Base-by-base conservation (phyloP, 192 early-diverging fungal species). In the Haplosporangium gracile region DNA sequence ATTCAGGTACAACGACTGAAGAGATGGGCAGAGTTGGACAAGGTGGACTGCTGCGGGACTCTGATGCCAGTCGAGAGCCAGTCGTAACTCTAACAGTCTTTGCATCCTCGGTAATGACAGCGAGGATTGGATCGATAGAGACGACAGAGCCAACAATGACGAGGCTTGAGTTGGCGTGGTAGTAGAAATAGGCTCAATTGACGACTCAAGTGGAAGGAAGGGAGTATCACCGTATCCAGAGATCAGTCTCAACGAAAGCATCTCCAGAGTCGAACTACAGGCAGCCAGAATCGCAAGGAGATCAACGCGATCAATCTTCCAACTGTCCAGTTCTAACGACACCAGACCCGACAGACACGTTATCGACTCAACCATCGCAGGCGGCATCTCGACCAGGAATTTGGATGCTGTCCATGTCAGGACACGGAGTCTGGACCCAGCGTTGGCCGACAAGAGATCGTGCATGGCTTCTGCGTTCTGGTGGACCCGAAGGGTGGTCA, bases 1-100 rank as follows among this genome's bases (percentile, higher is more conserved):
- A 24, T 45, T 79, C 18, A 79, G 49, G 39, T 73, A 24, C 22
- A 79, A 29, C 24, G 53, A 43, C 32, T 63, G 15, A 1, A 79
- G 42, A 1, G 57, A 55, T 36, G 78, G 78, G 38, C 78, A 79
- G 45, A 72, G 39, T 7, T 39, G 18, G 0, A 70, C 55, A 11
- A 79, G 11, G 24, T 65, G 45, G 2, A 79, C 49, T 9, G 55
- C 70, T 0, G 49, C 51, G 39, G n/a, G 49, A 32, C 70, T 73
- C 15, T 79, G 78, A 18, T 20, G 49, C 78, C 78, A 79, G 42
- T 79, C 78, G 36, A 79, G 71, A 3, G 47, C 39, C 22, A 79
- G 47, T 20, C 36, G 51, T 51, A 79, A n/a, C 4, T 63, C 29
- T 16, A 10, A 45, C n/a, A 79, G 71, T 26, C 15, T 68, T 43